Base-by-base conservation (phyloP, 306 rosid species). In the Bauhinia variegata region DNA sequence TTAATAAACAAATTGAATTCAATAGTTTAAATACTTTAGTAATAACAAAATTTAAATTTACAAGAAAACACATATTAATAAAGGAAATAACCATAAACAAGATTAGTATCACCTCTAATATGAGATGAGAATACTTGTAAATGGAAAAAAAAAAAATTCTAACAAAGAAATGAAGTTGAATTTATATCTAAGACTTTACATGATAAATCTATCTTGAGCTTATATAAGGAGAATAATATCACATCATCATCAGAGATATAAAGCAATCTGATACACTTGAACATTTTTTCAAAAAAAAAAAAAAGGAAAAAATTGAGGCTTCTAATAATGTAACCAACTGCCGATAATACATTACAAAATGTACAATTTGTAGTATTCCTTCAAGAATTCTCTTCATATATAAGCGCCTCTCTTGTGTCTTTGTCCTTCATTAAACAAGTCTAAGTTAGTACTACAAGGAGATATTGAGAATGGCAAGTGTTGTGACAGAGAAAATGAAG, bases 401-500 rank as follows among this genome's bases (percentile, higher is more conserved):
- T 55, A 61, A 50, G 53, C 17, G 37, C 62, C 31, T 51, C 17
- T 31, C 23, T 70, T 56, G 28, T 62, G 60, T 30, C 30, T 5
- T 65, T n/a, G 16, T 28, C 43, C 17, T 39, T 55, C 73, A 60
- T 36, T 61, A 74, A 74, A 56, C 38, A 53, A 64, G 52, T 68
- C 51, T 47, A 52, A 59, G 42, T 14, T 33, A 37, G 7, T 17
- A 12, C 10, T 17, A 12, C 10, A 33, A 67, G 34, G 62, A 53
- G 11, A 54, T 23, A 52, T 73, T 6, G 37, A 74, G 56, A 80
- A 85, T 82, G 84, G 75, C 48, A 36, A 30, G 57, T 11, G 13
- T 80, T 19, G 30, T 76, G 60, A 73, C 83, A 51, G 84, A 85
- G 34, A 88, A 88, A 74, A 62, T 69, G 67, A 83, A 83, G 72